Percentiles rank a stretch among this genome's conserved stretches.
These are phyloP conservation scores for Skeletonema tropicum DNA, from an alignment of 108 stramenopile species.

Conservation along the genomic window DNA sequence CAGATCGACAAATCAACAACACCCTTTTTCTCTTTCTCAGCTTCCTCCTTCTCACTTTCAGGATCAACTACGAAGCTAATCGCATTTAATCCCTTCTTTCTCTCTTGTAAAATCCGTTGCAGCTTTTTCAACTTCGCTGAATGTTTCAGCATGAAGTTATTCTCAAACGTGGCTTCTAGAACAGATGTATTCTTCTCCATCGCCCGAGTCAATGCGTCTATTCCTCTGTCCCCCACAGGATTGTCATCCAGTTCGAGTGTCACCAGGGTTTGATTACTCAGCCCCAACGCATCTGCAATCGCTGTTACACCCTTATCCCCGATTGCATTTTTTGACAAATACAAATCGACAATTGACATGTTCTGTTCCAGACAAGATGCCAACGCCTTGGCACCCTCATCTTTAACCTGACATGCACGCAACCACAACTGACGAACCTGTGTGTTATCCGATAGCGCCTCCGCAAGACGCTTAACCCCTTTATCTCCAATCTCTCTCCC, in stretches of 20 bases:
- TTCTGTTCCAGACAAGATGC: conserved; percentile 51
- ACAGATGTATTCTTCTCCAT: conserved; percentile 53
- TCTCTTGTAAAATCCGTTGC: conserved; percentile 22
- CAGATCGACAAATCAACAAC: conserved; percentile 40
- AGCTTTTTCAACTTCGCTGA: conserved; percentile 10
- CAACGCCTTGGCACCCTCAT: conserved; percentile 34
- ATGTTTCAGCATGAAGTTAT: conserved; percentile 18
- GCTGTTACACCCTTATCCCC: conserved; percentile 29
- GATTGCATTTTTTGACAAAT: conserved; percentile 35
- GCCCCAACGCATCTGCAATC: conserved; percentile 35
- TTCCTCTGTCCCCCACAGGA: conserved; percentile 45
- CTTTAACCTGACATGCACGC: conserved; percentile 22
- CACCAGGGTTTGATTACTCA: conserved; percentile 43
- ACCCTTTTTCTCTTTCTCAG: conserved; percentile 8
- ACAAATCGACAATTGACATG: conserved; percentile 50
- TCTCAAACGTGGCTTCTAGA: conserved; percentile 46
- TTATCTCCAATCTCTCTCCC: conserved; percentile 33
- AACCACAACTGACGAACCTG: conserved; percentile 46
- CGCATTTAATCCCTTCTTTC: conserved; percentile 26
- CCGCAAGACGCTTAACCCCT: conserved; percentile 16
- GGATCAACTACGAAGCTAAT: conserved; percentile 47
- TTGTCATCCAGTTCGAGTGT: conserved; percentile 46
- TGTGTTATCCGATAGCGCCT: conserved; percentile 43
- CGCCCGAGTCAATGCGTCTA: conserved; percentile 48
- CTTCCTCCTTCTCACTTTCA: background rate